Evolutionary conservation across 257 asterid species (phyloP).

Genomic region (Apocynum venetum): DNA sequence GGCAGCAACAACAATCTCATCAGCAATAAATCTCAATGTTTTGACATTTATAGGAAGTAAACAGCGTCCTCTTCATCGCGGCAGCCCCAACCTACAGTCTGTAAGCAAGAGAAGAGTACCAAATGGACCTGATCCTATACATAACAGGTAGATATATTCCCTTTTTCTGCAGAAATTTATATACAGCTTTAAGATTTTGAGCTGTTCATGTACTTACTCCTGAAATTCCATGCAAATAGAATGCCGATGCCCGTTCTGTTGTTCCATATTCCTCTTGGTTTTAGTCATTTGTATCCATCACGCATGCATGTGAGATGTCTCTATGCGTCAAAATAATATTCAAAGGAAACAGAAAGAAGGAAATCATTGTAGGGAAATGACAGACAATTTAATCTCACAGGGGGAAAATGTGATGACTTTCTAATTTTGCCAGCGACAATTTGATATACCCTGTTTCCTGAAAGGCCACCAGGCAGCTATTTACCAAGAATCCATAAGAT

Average conservation of each 20-base stretch:
- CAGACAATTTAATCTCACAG: neutral
- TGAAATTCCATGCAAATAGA: neutral
- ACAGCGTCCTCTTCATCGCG: slow-evolving; percentile 26
- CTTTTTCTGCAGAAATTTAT: neutral
- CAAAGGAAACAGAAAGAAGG: neutral
- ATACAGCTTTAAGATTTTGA: neutral
- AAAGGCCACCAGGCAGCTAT: neutral
- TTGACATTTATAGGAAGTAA: slow-evolving; percentile 23
- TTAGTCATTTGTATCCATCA: neutral
- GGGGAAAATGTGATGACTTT: neutral
- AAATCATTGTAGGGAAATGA: neutral
- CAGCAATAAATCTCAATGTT: slow-evolving; percentile 20
- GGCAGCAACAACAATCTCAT: slow-evolving; percentile 15
- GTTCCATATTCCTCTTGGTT: neutral
- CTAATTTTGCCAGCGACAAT: neutral
- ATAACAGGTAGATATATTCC: slow-evolving; percentile 50
- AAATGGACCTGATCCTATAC: slow-evolving; percentile 71
- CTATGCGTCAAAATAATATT: neutral
- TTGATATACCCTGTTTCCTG: neutral
- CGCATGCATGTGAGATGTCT: neutral
- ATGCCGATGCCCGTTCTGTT: neutral
- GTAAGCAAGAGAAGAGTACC: slow-evolving; percentile 76
- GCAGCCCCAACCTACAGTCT: slow-evolving; percentile 24
- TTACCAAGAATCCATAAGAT: neutral
- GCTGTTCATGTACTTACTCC: neutral